These are phyloP conservation scores for Fagopyrum esculentum DNA, from an alignment of 148 eudicot genomes.

Conservation along the genomic window DNA sequence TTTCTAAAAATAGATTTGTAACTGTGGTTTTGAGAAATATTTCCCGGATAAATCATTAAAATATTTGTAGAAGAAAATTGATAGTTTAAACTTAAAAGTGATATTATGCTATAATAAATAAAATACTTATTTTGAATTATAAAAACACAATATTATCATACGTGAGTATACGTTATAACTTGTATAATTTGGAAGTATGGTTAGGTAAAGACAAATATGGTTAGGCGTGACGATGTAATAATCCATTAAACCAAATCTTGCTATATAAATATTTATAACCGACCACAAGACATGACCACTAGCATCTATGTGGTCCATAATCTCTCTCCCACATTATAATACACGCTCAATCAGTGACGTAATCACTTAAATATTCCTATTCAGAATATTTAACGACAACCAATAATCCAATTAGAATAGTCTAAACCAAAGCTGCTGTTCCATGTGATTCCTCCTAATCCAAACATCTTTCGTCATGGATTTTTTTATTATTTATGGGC, in stretches of 20 bases:
- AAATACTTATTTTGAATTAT: too few species aligned
- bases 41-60: too few species aligned
- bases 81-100: too few species aligned
- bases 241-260: background rate
- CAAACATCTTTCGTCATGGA: background rate
- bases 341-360: background rate
- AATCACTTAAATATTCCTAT: background rate
- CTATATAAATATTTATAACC: background rate
- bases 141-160: too few species aligned
- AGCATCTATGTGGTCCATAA: background rate
- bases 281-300: background rate
- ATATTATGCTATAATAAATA: too few species aligned
- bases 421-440: background rate
- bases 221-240: background rate
- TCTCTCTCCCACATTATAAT: background rate
- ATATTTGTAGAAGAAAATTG: too few species aligned
- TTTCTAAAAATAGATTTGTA: too few species aligned
- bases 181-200: too few species aligned
- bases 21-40: too few species aligned
- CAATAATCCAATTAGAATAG: background rate
- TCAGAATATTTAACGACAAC: background rate
- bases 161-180: too few species aligned
- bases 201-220: background rate
- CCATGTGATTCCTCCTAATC: slow-evolving; percentile 6
- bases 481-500: background rate